Conservation (phyloP, 2,329 filamentous ascomycete genomes). For the Colletotrichum somersetense region DNA sequence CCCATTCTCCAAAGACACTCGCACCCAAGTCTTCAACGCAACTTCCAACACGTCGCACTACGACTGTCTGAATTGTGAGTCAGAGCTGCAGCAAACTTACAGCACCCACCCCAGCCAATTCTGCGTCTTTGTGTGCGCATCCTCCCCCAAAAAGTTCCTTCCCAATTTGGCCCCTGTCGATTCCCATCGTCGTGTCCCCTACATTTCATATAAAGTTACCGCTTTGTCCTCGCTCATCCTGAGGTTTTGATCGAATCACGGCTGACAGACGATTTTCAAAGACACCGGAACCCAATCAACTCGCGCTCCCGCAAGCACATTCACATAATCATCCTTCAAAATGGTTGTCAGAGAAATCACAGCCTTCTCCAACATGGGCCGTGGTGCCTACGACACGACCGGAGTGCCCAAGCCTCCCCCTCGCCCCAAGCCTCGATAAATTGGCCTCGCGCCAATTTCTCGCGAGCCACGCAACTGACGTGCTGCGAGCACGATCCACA, state of each 20-base stretch:
- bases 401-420: conserved; percentile 62
- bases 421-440: conserved; percentile 56
- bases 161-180: conserved; percentile 15
- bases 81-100: conserved; percentile 40
- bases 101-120: conserved; percentile 39
- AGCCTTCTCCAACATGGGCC: conserved; percentile 60
- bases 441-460: conserved; percentile 2
- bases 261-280: conserved; percentile 36
- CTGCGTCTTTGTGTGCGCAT: conserved; percentile 21
- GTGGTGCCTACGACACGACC: conserved; percentile 66
- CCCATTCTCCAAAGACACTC: conserved; percentile 29
- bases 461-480: conserved; percentile 7
- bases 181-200: conserved; percentile 46
- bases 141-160: conserved; percentile 2
- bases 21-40: conserved; percentile 30
- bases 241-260: conserved; percentile 30
- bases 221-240: conserved; percentile 42
- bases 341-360: conserved; percentile 53
- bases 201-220: conserved; percentile 44
- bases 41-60: conserved; percentile 41
- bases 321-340: conserved; percentile 40
- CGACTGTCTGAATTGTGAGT: conserved; percentile 42
- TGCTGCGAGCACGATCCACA: conserved; percentile 27
- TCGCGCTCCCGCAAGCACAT: conserved; percentile 11
- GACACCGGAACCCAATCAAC: conserved; percentile 14